These are phyloP conservation scores for Papilionanthe hybrid DNA, from an alignment of 116 monocot genomes.

Conservation along the genomic window DNA sequence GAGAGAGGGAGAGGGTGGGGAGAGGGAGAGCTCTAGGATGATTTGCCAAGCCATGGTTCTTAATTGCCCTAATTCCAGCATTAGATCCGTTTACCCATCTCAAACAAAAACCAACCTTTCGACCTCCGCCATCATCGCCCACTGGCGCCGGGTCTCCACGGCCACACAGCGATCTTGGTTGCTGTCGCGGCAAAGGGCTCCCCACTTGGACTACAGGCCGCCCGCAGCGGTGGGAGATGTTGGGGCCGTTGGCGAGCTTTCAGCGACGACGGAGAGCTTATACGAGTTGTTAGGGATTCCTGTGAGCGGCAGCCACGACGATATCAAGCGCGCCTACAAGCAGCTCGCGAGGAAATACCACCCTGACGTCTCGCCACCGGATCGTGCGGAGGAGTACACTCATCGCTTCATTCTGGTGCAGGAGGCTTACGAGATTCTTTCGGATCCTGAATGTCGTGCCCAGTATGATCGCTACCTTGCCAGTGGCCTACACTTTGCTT, in stretches of 20 bases:
- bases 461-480: conserved; percentile 64
- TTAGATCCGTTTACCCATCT: not conserved
- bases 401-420: conserved; percentile 74
- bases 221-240: conserved; percentile 11
- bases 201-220: not conserved
- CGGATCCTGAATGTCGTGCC: conserved; percentile 51
- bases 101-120: not conserved
- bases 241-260: not conserved
- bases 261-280: conserved; percentile 33
- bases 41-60: not conserved
- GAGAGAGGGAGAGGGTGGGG: not conserved
- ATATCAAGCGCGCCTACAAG: conserved; percentile 70
- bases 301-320: conserved; percentile 36
- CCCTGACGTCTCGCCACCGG: conserved; percentile 74
- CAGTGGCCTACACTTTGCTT: conserved; percentile 38
- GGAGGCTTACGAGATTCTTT: conserved; percentile 88
- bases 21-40: not conserved
- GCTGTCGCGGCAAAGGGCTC: not conserved
- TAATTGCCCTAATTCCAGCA: not conserved
- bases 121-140: not conserved
- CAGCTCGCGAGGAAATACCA: conserved; percentile 64
- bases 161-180: not conserved
- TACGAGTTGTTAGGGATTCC: conserved; percentile 67
- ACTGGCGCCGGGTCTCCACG: not conserved
- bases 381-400: conserved; percentile 57